Base-by-base conservation (phyloP, 2,329 filamentous ascomycete genomes). In the Epichloe amarillans region DNA sequence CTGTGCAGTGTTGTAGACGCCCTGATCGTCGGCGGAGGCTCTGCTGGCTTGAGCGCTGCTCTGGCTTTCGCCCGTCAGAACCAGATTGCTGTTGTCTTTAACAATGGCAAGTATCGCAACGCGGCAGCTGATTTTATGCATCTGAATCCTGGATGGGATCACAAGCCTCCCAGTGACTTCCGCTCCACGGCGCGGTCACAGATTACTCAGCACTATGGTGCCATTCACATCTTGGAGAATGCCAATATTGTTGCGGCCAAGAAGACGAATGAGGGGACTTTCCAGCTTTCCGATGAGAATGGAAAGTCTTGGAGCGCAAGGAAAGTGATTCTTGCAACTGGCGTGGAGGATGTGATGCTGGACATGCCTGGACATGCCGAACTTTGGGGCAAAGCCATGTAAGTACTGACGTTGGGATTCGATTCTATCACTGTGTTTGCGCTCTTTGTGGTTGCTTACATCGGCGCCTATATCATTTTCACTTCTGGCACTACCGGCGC, bases 81-180 rank as follows among this genome's bases (percentile, higher is more conserved):
- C 17, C 68, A 72, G 53, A 71, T 62, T 2, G 68, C 71, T 0
- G 59, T 77, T 8, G 61, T 80, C 41, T 69, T 79, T 50, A 74
- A 77, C 62, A 73, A 69, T 4, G 66, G 67, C 12, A 59, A 68
- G 1, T 80, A 77, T 57, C 72, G 75, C 54, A 79, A 79, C 58
- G 68, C 58, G 2, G 61, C 63, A 3, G 67, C 72, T 1, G 60
- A 67, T 8, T 65, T 74, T 56, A 75, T 78, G 71, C 74, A 80
- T 60, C 70, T 65, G 8, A 62, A 70, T 4, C 59, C 63, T 0
- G 64, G 63, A 2, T 70, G 66, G 51, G 70, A 73, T 54, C 69
- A 71, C 50, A 57, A 58, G 1, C 46, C 60, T 1, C 69, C 69
- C 0, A 60, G 60, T 2, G 60, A 57, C 0, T 71, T 68, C 45